These are phyloP conservation scores for Saccharomyces hybrid DNA, from an alignment of 1,139 yeast genomes.

Conservation along the genomic window DNA sequence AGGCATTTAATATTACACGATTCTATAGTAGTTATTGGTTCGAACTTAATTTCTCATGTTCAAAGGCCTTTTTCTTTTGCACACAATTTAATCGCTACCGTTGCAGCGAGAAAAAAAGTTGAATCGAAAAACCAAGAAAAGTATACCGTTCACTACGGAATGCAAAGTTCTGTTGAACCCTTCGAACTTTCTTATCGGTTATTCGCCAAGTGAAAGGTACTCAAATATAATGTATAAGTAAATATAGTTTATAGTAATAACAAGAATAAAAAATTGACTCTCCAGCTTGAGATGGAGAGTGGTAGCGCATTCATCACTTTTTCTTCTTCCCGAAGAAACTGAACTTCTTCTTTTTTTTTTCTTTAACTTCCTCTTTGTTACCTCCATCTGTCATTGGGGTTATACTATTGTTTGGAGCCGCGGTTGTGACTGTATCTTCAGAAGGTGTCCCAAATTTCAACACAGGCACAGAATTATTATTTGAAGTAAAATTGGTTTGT, in stretches of 20 bases:
- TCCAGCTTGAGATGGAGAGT: background rate
- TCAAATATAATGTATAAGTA: background rate
- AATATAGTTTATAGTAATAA: background rate
- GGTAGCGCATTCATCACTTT: constrained; percentile 2
- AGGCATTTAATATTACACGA: constrained; percentile 44
- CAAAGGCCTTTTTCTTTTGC: background rate
- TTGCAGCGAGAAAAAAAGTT: background rate
- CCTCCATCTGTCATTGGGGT: constrained; percentile 5
- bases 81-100: background rate
- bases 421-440: constrained; percentile 2
- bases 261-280: too few relatives aligned
- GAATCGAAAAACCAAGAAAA: background rate
- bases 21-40: background rate
- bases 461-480: background rate
- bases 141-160: background rate
- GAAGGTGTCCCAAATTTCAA: background rate
- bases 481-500: background rate
- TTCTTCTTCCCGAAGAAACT: constrained; percentile 26
- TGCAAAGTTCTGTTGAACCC: background rate
- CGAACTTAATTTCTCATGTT: too few relatives aligned
- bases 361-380: constrained; percentile 5
- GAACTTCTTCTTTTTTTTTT: constrained; percentile 23
- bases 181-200: background rate
- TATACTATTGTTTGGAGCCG: constrained; percentile 4
- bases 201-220: background rate